Evolutionary conservation across 495 filamentous ascomycete genomes (phyloP).

Genomic region (Hamigera avellanea): DNA sequence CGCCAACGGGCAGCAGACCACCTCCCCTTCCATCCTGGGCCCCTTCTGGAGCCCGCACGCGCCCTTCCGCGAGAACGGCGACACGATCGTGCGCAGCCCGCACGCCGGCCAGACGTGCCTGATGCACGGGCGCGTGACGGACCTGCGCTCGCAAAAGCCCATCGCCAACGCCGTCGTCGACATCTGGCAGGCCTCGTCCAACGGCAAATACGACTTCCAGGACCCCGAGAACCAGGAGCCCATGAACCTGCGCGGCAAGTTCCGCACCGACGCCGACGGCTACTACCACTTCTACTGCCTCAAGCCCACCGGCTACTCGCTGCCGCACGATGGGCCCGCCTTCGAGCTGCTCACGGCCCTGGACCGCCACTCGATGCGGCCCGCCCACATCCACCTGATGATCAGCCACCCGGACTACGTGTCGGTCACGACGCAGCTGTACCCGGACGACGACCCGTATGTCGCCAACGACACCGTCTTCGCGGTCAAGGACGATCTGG

Average conservation of each 20-base stretch:
- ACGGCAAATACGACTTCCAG: slow-evolving; percentile 86
- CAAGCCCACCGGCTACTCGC: slow-evolving; percentile 67
- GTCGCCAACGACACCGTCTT: slow-evolving; percentile 53
- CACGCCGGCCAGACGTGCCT: slow-evolving; percentile 50
- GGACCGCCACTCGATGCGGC: slow-evolving; percentile 51
- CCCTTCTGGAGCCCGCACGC: slow-evolving; percentile 83
- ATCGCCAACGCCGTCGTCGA: slow-evolving; percentile 65
- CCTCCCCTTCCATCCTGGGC: slow-evolving; percentile 72
- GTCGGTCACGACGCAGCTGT: slow-evolving; percentile 52
- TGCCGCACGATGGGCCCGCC: slow-evolving; percentile 66
- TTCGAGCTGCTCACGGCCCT: slow-evolving; percentile 56
- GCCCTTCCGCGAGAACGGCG: slow-evolving; percentile 61
- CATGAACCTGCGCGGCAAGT: slow-evolving; percentile 80
- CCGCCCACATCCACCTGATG: slow-evolving; percentile 40
- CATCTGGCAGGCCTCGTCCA: slow-evolving; percentile 77
- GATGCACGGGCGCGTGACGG: slow-evolving; percentile 67
- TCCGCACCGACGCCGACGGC: slow-evolving; percentile 64
- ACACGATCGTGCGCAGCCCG: slow-evolving; percentile 56
- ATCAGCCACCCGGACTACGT: slow-evolving; percentile 37
- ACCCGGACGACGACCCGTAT: slow-evolving; percentile 49
- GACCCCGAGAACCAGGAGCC: slow-evolving; percentile 60
- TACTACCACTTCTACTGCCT: slow-evolving; percentile 74
- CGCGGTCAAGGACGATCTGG: slow-evolving; percentile 53
- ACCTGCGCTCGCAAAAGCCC: slow-evolving; percentile 60
- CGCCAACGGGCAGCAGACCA: slow-evolving; percentile 57